Conservation (phyloP, 2,329 filamentous ascomycete species). For the Ophiostoma fasciatum region DNA sequence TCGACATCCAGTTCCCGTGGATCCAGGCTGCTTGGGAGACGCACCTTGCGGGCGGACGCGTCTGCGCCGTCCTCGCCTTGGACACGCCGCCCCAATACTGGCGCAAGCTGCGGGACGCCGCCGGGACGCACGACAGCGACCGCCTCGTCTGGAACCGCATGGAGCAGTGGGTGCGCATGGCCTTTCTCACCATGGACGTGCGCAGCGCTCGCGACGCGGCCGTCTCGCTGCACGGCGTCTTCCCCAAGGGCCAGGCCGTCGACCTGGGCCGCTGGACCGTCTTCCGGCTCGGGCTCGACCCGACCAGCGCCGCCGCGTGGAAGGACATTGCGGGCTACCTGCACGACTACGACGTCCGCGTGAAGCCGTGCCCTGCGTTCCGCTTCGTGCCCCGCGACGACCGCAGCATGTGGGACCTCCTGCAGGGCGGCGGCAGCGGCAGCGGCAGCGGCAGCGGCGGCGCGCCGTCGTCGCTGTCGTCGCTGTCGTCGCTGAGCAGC, state of each 20-base stretch:
- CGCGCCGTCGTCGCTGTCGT: neutral
- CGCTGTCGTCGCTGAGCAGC: constrained; percentile 2
- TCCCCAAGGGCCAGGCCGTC: constrained; percentile 24
- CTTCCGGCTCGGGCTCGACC: constrained; percentile 30
- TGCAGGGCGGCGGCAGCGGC: neutral
- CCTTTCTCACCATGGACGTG: constrained; percentile 26
- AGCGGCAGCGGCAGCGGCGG: neutral
- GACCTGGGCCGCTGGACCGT: constrained; percentile 44
- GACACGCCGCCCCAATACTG: constrained; percentile 34
- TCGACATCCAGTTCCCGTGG: constrained; percentile 29
- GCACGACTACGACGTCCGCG: constrained; percentile 54
- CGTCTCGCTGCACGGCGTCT: constrained; percentile 19
- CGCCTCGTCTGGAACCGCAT: constrained; percentile 23
- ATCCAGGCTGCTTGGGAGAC: constrained; percentile 29
- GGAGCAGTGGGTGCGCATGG: constrained; percentile 35
- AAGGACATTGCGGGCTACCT: constrained; percentile 37
- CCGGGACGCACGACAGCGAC: constrained; percentile 19
- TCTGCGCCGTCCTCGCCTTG: constrained; percentile 31
- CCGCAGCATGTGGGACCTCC: constrained; percentile 12
- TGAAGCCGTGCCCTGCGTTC: constrained; percentile 6
- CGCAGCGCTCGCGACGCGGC: constrained; percentile 19
- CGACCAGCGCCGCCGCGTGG: constrained; percentile 16
- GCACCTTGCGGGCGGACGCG: constrained; percentile 17
- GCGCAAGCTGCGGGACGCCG: constrained; percentile 21
- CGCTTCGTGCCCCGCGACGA: constrained; percentile 10